Percentiles rank a stretch among this genome's conserved stretches.
These are phyloP conservation scores for Neopestalotiopsis sp. DNA, from an alignment of 2,329 filamentous ascomycete genomes.

Conservation along the genomic window DNA sequence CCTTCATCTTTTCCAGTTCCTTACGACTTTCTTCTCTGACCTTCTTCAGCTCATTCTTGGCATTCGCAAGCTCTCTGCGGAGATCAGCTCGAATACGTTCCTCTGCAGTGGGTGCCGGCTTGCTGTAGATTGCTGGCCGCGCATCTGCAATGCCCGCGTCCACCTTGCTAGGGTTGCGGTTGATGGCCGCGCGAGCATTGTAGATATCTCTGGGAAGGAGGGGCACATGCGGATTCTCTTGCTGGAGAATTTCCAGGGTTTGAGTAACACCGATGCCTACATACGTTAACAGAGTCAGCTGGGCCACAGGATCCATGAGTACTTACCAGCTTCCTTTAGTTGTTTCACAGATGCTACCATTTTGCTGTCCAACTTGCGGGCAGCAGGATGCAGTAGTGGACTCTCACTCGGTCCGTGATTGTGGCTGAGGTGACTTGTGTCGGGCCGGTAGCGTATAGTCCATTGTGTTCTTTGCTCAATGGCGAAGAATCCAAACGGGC, in stretches of 20 bases:
- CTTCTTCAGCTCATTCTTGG: constrained; percentile 60
- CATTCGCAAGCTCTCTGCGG: constrained; percentile 63
- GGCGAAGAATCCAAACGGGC: constrained; percentile 72
- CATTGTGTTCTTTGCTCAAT: constrained; percentile 71
- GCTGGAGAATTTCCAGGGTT: constrained; percentile 69
- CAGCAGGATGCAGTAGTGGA: constrained; percentile 68
- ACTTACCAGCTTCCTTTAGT: constrained; percentile 68
- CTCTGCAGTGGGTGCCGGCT: constrained; percentile 66
- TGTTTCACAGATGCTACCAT: constrained; percentile 71
- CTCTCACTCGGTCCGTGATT: constrained; percentile 72
- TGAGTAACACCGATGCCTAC: constrained; percentile 68
- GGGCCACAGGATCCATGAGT: background rate
- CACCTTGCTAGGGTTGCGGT: constrained; percentile 67
- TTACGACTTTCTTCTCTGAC: constrained; percentile 61
- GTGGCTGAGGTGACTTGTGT: constrained; percentile 61
- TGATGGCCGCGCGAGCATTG: constrained; percentile 70
- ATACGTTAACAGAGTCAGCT: constrained; percentile 37
- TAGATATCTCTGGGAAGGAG: constrained; percentile 70
- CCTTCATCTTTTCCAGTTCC: constrained; percentile 62
- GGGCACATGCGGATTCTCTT: constrained; percentile 66
- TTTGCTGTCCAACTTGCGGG: constrained; percentile 68
- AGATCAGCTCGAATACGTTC: constrained; percentile 68
- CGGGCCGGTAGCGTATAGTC: constrained; percentile 68
- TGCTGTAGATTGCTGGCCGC: constrained; percentile 69
- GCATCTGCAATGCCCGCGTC: constrained; percentile 64